Percentiles rank a stretch among this genome's conserved stretches.
Evolutionary conservation across 495 filamentous ascomycete genomes (phyloP).

Genomic region (Aspergillus biplanus): DNA sequence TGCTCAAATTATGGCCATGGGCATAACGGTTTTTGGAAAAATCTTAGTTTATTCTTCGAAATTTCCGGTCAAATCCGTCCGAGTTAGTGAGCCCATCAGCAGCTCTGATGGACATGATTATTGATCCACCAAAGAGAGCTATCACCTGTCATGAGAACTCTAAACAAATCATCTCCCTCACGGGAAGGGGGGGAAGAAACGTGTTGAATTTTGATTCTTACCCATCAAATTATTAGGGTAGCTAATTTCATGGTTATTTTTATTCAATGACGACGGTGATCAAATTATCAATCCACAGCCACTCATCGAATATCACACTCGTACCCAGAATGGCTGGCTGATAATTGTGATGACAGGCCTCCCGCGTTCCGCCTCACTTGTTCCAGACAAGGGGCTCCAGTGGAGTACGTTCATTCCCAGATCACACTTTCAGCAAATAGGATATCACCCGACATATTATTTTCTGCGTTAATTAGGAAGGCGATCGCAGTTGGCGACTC

Average conservation of each 20-base stretch:
- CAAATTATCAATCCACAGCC: not conserved
- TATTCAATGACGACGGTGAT: not conserved
- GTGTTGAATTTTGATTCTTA: constrained; percentile 1
- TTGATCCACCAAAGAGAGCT: constrained; percentile 17
- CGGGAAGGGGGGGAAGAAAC: not conserved
- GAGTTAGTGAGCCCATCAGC: not conserved
- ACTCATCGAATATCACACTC: constrained; percentile 3
- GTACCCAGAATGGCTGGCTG: not conserved
- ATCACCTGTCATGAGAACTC: constrained; percentile 17
- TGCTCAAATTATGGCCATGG: too few species aligned
- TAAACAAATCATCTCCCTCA: not conserved
- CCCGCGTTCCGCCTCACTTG: constrained; percentile 21
- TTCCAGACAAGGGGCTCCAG: constrained; percentile 16
- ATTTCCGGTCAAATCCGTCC: not conserved
- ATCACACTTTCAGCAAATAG: constrained; percentile 10
- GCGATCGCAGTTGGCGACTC: not conserved
- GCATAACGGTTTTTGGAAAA: too few species aligned
- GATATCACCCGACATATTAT: constrained; percentile 17
- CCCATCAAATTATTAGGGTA: not conserved
- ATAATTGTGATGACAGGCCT: constrained; percentile 6
- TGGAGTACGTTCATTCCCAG: not conserved
- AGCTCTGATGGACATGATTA: constrained; percentile 12
- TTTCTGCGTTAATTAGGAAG: not conserved
- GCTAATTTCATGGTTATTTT: not conserved
- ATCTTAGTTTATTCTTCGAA: not conserved